phyloP scores from a whole-genome alignment of 176 grass and related monocot species.

The Alloteropsis semialata region DNA sequence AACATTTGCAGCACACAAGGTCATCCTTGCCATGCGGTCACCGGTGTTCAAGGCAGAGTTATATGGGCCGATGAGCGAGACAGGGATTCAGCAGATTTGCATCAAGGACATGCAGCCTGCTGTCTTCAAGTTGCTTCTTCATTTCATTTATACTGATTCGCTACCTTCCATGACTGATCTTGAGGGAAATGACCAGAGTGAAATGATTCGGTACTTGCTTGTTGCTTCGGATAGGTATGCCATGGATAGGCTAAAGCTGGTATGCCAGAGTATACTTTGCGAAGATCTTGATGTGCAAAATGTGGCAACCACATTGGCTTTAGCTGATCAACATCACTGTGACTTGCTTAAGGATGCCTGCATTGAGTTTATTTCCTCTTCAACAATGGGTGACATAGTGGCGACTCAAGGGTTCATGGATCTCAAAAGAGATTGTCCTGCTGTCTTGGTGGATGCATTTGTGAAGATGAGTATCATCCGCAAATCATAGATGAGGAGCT shows the following conservation, averaged over 20 bases:
- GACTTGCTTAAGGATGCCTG: not conserved
- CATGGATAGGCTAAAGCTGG: not conserved
- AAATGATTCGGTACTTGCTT: not conserved
- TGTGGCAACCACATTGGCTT: constrained; percentile 7
- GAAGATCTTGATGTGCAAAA: not conserved
- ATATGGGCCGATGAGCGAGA: not conserved
- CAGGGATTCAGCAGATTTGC: not conserved
- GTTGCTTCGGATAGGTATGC: constrained; percentile 13
- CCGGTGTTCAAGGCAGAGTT: not conserved
- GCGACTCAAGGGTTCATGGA: not conserved
- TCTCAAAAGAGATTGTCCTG: not conserved
- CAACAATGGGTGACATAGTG: not conserved
- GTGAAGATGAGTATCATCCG: too few relatives aligned
- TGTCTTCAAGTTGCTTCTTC: constrained; percentile 16
- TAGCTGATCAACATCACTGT: not conserved
- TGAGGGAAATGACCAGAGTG: too few relatives aligned
- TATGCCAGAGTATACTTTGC: not conserved
- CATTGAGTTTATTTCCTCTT: not conserved
- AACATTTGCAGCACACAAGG: constrained; percentile 19
- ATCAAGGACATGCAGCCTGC: constrained; percentile 13
- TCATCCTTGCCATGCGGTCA: constrained; percentile 12
- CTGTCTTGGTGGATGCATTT: not conserved
- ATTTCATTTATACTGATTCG: constrained; percentile 23
- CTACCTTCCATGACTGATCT: not conserved
- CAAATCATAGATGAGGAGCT: too few relatives aligned